Evolutionary conservation across 805 yeast species (phyloP).

Genomic region (Wickerhamiella siamensis): DNA sequence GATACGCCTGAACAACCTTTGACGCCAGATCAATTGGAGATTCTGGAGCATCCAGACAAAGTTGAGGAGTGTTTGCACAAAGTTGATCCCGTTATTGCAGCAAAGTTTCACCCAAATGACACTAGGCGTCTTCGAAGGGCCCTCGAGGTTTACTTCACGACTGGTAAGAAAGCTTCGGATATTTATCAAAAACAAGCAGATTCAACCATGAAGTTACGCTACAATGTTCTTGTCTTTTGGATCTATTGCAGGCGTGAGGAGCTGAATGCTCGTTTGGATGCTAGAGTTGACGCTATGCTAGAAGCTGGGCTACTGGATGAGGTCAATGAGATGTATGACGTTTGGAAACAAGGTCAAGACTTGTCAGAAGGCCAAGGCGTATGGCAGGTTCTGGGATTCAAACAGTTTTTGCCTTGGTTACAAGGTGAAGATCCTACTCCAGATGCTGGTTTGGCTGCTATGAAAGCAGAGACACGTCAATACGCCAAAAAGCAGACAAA

Average conservation of each 20-base stretch:
- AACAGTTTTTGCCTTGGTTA: conserved; percentile 25
- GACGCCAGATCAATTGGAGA: conserved; percentile 25
- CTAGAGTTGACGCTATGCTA: conserved; percentile 76
- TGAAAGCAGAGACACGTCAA: conserved; percentile 74
- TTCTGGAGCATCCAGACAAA: conserved; percentile 32
- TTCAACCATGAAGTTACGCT: conserved; percentile 29
- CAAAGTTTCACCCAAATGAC: conserved; percentile 87
- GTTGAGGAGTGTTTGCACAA: conserved; percentile 34
- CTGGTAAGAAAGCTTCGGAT: conserved; percentile 56
- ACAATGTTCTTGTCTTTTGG: conserved; percentile 53
- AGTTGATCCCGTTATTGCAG: conserved; percentile 58
- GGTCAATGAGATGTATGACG: conserved; percentile 40
- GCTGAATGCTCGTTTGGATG: conserved; percentile 52
- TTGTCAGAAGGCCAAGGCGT: conserved; percentile 47
- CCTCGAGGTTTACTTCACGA: conserved; percentile 57
- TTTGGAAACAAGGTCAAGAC: conserved; percentile 1
- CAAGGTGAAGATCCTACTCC: conserved; percentile 19
- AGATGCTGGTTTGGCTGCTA: conserved; percentile 44
- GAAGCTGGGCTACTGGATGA: conserved; percentile 54
- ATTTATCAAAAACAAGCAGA: conserved; percentile 52
- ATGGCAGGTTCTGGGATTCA: conserved; percentile 92
- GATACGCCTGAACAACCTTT: conserved; percentile 10
- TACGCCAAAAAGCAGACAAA: conserved; percentile 81
- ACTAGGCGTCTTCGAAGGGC: conserved; percentile 64
- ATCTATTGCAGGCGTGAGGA: conserved; percentile 48